phyloP scores from a whole-genome alignment of 1,139 yeast genomes.

The Hemisphaericaspora xylanilytica region DNA sequence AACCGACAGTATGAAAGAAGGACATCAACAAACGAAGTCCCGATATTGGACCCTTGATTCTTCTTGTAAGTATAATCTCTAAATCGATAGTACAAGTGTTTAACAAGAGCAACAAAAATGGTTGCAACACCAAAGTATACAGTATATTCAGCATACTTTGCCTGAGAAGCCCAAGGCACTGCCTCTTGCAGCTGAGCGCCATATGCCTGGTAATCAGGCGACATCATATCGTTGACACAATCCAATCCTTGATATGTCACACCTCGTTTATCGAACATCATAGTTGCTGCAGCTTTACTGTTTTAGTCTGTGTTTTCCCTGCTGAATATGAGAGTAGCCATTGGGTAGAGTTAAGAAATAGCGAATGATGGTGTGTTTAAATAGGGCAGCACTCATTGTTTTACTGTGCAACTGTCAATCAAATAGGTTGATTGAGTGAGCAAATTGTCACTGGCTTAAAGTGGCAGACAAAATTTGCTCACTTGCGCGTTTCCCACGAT shows the following conservation, averaged over 20 bases:
- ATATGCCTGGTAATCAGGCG: conserved; percentile 26
- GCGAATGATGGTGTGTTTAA: conserved; percentile 1
- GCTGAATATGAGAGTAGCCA: neutral
- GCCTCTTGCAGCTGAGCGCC: conserved; percentile 33
- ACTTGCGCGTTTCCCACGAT: too few species aligned
- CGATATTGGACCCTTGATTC: conserved; percentile 10
- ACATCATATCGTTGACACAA: conserved; percentile 40
- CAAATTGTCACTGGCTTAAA: conserved; percentile 3
- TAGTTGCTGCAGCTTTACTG: neutral
- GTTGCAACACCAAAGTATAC: conserved; percentile 43
- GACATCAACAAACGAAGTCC: conserved; percentile 26
- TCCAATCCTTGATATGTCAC: conserved; percentile 41
- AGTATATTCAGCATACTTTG: conserved; percentile 44
- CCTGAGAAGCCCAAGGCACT: conserved; percentile 39
- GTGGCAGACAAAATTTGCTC: conserved; percentile 7
- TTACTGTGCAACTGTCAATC: too few species aligned
- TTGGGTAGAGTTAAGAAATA: too few species aligned
- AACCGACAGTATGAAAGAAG: conserved; percentile 42
- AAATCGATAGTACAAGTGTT: conserved; percentile 35
- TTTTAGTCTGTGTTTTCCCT: neutral
- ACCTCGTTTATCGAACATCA: conserved; percentile 11
- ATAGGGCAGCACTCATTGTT: too few species aligned
- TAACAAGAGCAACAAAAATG: conserved; percentile 37
- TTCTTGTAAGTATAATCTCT: conserved; percentile 31
- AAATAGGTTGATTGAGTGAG: conserved; percentile 2